Evolutionary conservation across 176 grass and related monocot species (phyloP).

Genomic region (Cocos nucifera): DNA sequence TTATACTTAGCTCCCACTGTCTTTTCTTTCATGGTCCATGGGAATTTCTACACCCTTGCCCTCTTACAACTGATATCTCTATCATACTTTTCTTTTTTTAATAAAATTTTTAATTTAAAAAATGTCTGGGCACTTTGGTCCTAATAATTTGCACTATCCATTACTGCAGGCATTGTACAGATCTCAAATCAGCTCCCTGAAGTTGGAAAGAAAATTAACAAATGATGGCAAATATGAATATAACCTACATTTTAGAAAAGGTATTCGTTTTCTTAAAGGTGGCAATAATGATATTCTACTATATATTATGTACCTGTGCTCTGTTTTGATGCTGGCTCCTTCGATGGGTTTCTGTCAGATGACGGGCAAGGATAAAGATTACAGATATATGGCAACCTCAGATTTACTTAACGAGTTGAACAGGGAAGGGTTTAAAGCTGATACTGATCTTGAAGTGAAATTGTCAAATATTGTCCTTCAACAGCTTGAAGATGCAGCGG

Average conservation of each 20-base stretch:
- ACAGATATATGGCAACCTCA: conserved; percentile 95
- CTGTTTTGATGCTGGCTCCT: conserved; percentile 8
- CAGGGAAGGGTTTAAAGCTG: conserved; percentile 63
- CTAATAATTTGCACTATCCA: no score
- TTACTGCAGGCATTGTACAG: no score
- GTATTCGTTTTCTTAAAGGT: conserved; percentile 16
- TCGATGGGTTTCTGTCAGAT: conserved; percentile 38
- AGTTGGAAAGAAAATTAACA: conserved; percentile 7
- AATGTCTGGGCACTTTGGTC: no score
- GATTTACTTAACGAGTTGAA: conserved; percentile 79
- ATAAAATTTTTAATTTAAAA: no score
- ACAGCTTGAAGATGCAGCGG: conserved; percentile 87
- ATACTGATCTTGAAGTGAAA: conserved; percentile 59
- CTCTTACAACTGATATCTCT: no score
- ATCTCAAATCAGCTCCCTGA: no score
- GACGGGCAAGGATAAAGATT: conserved; percentile 94
- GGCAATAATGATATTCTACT: background rate
- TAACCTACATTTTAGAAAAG: conserved; percentile 83
- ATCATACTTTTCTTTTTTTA: no score
- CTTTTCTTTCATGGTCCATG: no score
- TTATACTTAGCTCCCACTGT: no score
- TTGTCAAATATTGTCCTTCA: conserved; percentile 65
- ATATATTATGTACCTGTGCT: background rate
- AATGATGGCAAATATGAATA: conserved; percentile 59
- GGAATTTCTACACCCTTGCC: no score